A percentile compares a stretch with the other conserved stretches of the same genome.
These are phyloP conservation scores for Mrakia gelida DNA, from an alignment of 768 basidiomycete species.

Conservation along the genomic window DNA sequence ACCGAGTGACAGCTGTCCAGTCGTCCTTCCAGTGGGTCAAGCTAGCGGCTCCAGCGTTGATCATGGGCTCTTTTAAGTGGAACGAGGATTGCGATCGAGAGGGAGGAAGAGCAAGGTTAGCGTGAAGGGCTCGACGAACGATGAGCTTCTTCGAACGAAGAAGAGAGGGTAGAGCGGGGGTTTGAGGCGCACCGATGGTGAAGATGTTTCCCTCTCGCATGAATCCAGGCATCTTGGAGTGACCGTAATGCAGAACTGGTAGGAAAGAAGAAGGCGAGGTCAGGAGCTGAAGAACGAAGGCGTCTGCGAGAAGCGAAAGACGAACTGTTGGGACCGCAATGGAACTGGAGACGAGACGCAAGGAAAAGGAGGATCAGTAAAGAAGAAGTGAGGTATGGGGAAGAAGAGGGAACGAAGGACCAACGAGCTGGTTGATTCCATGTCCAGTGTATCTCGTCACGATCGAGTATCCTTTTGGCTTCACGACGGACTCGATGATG, in stretches of 20 bases:
- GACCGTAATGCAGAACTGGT: slow-evolving; percentile 78
- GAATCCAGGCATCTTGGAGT: slow-evolving; percentile 84
- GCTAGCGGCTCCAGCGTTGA: slow-evolving; percentile 66
- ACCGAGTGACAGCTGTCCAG: slow-evolving; percentile 85
- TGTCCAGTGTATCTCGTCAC: slow-evolving; percentile 90
- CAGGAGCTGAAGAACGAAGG: background rate
- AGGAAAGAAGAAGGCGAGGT: background rate
- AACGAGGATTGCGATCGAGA: slow-evolving; percentile 46
- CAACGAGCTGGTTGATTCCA: slow-evolving; percentile 64
- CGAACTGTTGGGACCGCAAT: slow-evolving; percentile 64
- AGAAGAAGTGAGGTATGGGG: background rate
- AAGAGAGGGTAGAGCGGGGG: slow-evolving; percentile 17
- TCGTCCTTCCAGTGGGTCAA: slow-evolving; percentile 68
- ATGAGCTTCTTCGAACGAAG: background rate
- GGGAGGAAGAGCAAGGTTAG: slow-evolving; percentile 71
- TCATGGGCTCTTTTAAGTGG: slow-evolving; percentile 60
- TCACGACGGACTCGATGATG: slow-evolving; percentile 69
- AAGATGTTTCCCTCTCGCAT: slow-evolving; percentile 73
- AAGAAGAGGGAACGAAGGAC: background rate
- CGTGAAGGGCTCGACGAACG: background rate
- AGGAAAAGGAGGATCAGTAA: background rate
- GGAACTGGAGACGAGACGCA: slow-evolving; percentile 54
- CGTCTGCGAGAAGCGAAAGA: background rate
- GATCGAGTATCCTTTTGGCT: slow-evolving; percentile 76
- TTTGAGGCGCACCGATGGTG: slow-evolving; percentile 60